Evolutionary conservation across 140 eudicot genomes (phyloP).

Genomic region (Oenanthe javanica): DNA sequence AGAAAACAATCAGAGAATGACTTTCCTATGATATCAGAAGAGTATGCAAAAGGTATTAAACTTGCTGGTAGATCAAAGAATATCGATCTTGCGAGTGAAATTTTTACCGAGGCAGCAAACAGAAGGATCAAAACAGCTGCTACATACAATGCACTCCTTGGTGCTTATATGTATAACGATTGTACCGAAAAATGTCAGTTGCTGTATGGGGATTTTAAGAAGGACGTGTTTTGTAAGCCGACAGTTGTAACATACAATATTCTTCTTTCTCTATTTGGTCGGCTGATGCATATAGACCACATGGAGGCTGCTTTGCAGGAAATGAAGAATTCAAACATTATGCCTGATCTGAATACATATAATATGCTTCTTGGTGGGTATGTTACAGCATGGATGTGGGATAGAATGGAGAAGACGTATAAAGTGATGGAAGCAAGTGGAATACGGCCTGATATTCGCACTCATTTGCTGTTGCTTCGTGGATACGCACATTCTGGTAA

Average conservation of each 20-base stretch:
- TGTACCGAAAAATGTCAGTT: conserved; percentile 45
- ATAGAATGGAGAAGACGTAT: conserved; percentile 64
- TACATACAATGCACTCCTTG: conserved; percentile 66
- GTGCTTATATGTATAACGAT: conserved; percentile 48
- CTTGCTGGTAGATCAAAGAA: conserved; percentile 60
- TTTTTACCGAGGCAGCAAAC: conserved; percentile 58
- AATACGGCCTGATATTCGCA: conserved; percentile 43
- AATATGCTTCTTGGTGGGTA: conserved; percentile 62
- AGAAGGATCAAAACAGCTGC: conserved; percentile 35
- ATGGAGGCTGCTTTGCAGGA: conserved; percentile 65
- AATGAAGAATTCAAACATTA: conserved; percentile 40
- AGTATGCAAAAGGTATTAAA: conserved; percentile 70
- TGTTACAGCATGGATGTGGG: conserved; percentile 96
- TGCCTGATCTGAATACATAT: conserved; percentile 57
- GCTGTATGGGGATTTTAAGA: conserved; percentile 48
- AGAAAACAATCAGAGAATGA: conserved; percentile 32
- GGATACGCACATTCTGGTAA: conserved; percentile 76
- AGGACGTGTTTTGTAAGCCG: conserved; percentile 44
- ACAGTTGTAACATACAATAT: conserved; percentile 72
- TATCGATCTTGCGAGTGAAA: conserved; percentile 59
- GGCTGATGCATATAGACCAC: conserved; percentile 53
- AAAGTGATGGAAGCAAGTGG: conserved; percentile 30
- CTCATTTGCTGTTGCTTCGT: conserved; percentile 70
- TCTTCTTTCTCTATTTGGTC: conserved; percentile 57
- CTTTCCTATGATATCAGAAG: conserved; percentile 58